Evolutionary conservation across 2,329 filamentous ascomycete genomes (phyloP), one percentile per base, ranked within the genome.

Genomic region (Colletotrichum sublineola): DNA sequence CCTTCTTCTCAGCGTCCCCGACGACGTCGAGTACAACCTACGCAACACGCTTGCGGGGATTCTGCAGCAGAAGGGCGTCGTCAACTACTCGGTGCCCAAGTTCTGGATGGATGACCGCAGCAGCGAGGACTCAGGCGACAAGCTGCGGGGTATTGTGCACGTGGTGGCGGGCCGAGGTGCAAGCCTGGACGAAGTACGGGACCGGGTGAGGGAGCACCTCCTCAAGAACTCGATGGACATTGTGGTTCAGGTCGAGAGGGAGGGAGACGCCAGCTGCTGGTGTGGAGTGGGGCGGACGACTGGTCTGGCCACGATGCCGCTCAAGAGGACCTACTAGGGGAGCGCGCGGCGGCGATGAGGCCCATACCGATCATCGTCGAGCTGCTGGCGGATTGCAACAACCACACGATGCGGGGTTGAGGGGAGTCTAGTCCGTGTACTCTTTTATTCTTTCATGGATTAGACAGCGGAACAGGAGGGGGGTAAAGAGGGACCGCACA

Each of bases 1-100:
- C 29, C 85, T 99, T 4, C 86, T 99, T 31, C 88, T 99, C 3
- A 94, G 94, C 24, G 88, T 98, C 2, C 94, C 96, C 0, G 93
- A 93, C 53, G 91, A 94, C 74, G 89, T 92, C 14, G 96, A 99
- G 79, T 98, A 98, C 80, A 92, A 90, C 71, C 88, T 98, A 68
- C 93, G 96, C 71, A 95, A 96, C 78, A 93, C 93, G 0, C 86
- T 99, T 12, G 92, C 94, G 2, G 95, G 95, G 7, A 91, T 99
- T 11, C 91, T 92, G 60, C 92, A 92, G 62, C 86, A 98, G 73
- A 88, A 93, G 42, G 96, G 96, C 0, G 96, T 99, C 0, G 91
- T 93, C 0, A 92, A 93, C 64, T 98, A 98, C 78, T 88, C 93
- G 0, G 94, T 93, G 1, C 95, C 96, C 9, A 93, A 95, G 77